Evolutionary conservation across 2,329 filamentous ascomycete genomes (phyloP), one percentile per base, ranked within the genome.

Genomic region (Beauveria sp.): DNA sequence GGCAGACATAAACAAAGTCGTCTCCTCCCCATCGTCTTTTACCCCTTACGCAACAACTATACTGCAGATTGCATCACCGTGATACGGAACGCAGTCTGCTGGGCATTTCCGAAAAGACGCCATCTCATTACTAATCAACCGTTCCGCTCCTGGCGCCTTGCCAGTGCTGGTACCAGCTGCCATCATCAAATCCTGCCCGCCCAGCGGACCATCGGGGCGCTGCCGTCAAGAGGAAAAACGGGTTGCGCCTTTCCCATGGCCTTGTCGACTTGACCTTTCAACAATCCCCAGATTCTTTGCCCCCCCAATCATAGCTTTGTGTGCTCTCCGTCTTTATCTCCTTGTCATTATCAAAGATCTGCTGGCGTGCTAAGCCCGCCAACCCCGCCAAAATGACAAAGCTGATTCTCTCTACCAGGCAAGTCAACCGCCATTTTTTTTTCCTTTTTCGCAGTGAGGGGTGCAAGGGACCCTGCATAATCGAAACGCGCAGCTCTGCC

Each of bases 381-480:
- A 45, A 57, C 42, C 48, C 50, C 48, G 56, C 58, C 70, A 73
- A 65, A 71, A 87, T 83, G 81, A 91, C 91, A 79, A 91, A 91
- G 79, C 80, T 96, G 72, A 83, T 96, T 66, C 84, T 96, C 60
- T 96, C 90, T 61, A 96, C 91, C 66, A 91, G 89, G 91, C 95
- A 83, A 69, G 88, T 55, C n/a, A 8, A 14, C 24, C 18, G 20
- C 56, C 34, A 24, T 48, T 57, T 61, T 62, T 64, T 56, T 58
- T 58, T 28, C 18, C 20, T 24, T 8, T 56, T 26, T 42, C 31
- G 18, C 43, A 43, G 20, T 22, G 24, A 55, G 51, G 43, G 34
- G 57, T 34, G 22, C 14, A 20, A 50, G n/a, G 57, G 46, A 42
- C 57, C 48, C 57, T 52, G 48, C 49, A 53, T 50, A 24, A 5